A percentile compares a stretch with the other conserved stretches of the same genome.
Evolutionary conservation across 169 alveolate species (phyloP).

Genomic region (Eimeria sp.): DNA sequence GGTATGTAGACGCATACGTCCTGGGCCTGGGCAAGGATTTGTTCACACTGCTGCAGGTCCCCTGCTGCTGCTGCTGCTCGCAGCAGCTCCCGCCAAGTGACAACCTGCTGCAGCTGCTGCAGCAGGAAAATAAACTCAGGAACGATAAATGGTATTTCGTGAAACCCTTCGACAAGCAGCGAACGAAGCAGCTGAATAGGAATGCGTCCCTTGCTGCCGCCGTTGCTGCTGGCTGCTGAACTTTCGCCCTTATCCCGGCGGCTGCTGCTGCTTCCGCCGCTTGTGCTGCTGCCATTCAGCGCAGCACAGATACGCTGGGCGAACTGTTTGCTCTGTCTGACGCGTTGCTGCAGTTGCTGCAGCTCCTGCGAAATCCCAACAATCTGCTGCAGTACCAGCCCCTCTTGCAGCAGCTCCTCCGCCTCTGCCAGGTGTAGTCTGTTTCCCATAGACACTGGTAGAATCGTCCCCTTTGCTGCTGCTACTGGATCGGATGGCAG

Average conservation of each 20-base stretch:
- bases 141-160: slow-evolving; percentile 56
- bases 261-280: slow-evolving; percentile 75
- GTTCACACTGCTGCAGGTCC: slow-evolving; percentile 80
- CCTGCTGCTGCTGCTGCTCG: slow-evolving; percentile 81
- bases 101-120: slow-evolving; percentile 82
- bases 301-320: slow-evolving; percentile 74
- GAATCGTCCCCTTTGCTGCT: slow-evolving; percentile 58
- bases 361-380: slow-evolving; percentile 78
- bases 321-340: slow-evolving; percentile 63
- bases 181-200: slow-evolving; percentile 63
- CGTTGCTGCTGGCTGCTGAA: slow-evolving; percentile 26
- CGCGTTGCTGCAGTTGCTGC: slow-evolving; percentile 77
- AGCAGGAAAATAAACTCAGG: slow-evolving; percentile 76
- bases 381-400: slow-evolving; percentile 79
- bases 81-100: slow-evolving; percentile 81
- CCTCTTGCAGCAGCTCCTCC: slow-evolving; percentile 80
- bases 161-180: slow-evolving; percentile 73
- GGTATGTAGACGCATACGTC: slow-evolving; percentile 80
- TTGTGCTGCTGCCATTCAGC: slow-evolving; percentile 59
- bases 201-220: slow-evolving; percentile 68
- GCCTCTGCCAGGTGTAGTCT: slow-evolving; percentile 75
- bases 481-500: slow-evolving; percentile 19
- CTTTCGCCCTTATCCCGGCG: slow-evolving; percentile 36
- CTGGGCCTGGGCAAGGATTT: slow-evolving; percentile 78
- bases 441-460: slow-evolving; percentile 74